Percentiles rank a stretch among this genome's conserved stretches.
These are phyloP conservation scores for Beauveria australis DNA, from an alignment of 2,329 filamentous ascomycete species.

Conservation along the genomic window DNA sequence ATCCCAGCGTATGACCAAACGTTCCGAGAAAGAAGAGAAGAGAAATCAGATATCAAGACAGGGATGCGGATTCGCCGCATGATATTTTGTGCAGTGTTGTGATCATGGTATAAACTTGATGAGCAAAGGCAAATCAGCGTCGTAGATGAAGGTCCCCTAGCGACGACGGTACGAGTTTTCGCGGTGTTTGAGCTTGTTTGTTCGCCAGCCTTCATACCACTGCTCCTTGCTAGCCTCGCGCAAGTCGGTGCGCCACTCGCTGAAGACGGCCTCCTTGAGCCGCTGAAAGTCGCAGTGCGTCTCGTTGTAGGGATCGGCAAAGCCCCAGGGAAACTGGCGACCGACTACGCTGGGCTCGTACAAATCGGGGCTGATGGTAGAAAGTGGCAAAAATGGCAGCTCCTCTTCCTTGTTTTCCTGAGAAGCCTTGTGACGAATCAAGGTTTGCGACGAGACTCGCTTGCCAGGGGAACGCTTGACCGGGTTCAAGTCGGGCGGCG, in stretches of 20 bases:
- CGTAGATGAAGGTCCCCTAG: constrained; percentile 18
- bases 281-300: constrained; percentile 90
- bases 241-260: constrained; percentile 85
- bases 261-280: constrained; percentile 86
- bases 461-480: constrained; percentile 24
- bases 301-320: constrained; percentile 85
- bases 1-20: neutral
- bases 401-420: constrained; percentile 43
- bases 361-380: constrained; percentile 86
- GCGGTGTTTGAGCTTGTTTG: constrained; percentile 52
- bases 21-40: neutral
- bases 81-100: neutral
- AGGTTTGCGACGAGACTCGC: constrained; percentile 38
- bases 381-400: constrained; percentile 72
- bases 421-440: constrained; percentile 35
- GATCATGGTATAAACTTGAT: constrained; percentile 7
- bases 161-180: constrained; percentile 31
- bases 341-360: constrained; percentile 76
- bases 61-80: neutral
- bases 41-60: neutral
- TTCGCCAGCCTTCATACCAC: constrained; percentile 96
- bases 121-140: constrained; percentile 9
- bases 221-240: constrained; percentile 83
- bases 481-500: neutral
- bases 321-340: constrained; percentile 91